Percentiles rank a stretch among this genome's conserved stretches.
Evolutionary conservation across 345 rosid species (phyloP).

Genomic region (Abelmoschus esculentus): DNA sequence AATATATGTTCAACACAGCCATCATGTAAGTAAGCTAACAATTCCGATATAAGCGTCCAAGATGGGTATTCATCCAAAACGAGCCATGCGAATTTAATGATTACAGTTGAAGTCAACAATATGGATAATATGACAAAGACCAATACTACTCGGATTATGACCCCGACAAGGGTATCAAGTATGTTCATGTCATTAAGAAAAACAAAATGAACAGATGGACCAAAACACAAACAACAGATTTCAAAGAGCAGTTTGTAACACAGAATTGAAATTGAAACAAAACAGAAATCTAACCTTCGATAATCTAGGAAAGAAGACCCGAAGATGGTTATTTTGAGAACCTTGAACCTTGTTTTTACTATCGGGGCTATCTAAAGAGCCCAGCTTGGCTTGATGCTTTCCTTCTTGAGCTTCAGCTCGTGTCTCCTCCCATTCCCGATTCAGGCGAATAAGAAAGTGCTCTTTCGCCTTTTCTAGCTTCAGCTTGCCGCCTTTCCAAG

Average conservation of each 20-base stretch:
- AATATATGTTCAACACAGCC: too few relatives aligned
- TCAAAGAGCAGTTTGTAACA: not conserved
- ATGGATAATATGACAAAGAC: too few relatives aligned
- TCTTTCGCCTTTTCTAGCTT: conserved; percentile 88
- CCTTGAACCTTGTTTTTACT: conserved; percentile 6
- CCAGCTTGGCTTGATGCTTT: not conserved
- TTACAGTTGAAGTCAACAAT: too few relatives aligned
- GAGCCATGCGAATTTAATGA: too few relatives aligned
- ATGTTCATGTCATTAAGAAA: not conserved
- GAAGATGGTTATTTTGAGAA: conserved; percentile 33
- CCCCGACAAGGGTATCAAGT: not conserved
- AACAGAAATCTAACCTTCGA: conserved; percentile 39
- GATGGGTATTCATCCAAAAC: too few relatives aligned
- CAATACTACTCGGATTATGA: too few relatives aligned
- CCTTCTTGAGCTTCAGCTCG: conserved; percentile 22
- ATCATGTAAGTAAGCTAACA: too few relatives aligned
- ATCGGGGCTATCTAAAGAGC: conserved; percentile 15
- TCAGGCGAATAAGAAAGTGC: conserved; percentile 58
- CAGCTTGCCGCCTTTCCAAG: conserved; percentile 83
- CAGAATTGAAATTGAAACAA: not conserved
- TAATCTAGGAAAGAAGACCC: conserved; percentile 62
- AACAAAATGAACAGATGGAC: too few relatives aligned
- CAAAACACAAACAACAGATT: not conserved
- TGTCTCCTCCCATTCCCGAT: conserved; percentile 55
- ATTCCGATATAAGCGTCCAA: too few relatives aligned